Conservation (phyloP, 257 asterid genomes). For the Solanum commersonii region DNA sequence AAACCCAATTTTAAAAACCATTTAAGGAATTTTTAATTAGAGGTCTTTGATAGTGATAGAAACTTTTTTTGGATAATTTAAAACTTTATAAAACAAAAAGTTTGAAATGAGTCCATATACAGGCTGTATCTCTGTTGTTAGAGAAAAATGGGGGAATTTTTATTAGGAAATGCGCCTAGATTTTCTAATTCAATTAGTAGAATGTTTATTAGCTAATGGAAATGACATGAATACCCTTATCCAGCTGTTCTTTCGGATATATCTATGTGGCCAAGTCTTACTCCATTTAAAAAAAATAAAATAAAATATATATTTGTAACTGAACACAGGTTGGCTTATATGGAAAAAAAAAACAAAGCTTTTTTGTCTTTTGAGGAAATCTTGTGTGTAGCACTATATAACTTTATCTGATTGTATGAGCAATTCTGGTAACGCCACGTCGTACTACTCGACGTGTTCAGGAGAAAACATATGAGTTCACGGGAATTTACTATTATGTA, state of each 20-base stretch:
- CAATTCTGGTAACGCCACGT: neutral
- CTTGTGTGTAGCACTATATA: neutral
- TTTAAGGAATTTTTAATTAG: neutral
- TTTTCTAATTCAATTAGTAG: neutral
- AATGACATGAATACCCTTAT: neutral
- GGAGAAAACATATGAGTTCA: neutral
- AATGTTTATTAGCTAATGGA: neutral
- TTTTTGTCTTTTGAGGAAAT: neutral
- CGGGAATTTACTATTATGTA: neutral
- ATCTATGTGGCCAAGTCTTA: neutral
- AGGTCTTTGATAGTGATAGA: neutral
- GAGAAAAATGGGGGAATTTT: neutral
- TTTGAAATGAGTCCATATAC: neutral
- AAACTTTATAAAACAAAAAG: neutral
- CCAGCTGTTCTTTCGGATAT: neutral
- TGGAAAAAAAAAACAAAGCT: neutral
- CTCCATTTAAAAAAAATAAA: neutral
- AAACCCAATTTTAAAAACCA: neutral
- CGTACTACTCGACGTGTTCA: too few relatives aligned
- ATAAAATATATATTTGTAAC: neutral
- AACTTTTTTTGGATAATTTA: neutral
- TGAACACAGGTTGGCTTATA: neutral
- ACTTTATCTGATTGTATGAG: neutral
- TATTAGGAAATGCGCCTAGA: neutral
- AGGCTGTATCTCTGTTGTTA: neutral